Evolutionary conservation across 2,329 filamentous ascomycete genomes (phyloP).

Genomic region (Grosmannia huntii): DNA sequence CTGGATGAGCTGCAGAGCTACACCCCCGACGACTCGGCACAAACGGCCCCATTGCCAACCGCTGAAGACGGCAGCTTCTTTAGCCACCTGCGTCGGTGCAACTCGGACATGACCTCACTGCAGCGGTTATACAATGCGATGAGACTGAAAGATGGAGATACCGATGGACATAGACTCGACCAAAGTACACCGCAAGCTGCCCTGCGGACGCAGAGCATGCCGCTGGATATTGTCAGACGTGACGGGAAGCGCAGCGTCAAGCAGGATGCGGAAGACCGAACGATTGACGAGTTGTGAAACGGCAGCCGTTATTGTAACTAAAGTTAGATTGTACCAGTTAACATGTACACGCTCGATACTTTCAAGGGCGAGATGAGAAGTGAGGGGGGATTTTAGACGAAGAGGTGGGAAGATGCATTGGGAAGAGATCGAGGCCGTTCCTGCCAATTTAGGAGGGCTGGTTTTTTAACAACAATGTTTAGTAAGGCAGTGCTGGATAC

Average conservation of each 20-base stretch:
- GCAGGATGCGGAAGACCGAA: not conserved
- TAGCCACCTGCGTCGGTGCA: not conserved
- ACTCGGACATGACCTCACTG: not conserved
- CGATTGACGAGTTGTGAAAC: not conserved
- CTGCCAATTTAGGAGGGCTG: not conserved
- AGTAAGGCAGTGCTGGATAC: no score
- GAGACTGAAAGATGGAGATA: not conserved
- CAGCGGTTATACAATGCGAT: not conserved
- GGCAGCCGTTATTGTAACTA: not conserved
- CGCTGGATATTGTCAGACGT: not conserved
- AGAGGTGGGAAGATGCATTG: not conserved
- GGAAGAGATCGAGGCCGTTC: not conserved
- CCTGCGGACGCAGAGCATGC: not conserved
- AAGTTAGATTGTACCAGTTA: not conserved
- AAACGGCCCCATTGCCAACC: no score
- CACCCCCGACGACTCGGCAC: not conserved
- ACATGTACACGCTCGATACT: no score
- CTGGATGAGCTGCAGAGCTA: not conserved
- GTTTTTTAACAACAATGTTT: no score
- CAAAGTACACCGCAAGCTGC: no score
- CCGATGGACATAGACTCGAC: not conserved
- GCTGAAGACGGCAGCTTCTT: not conserved
- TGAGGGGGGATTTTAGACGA: not conserved
- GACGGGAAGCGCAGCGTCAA: not conserved
- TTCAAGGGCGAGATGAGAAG: not conserved